These are phyloP conservation scores for Hypoxylon sp. DNA, from an alignment of 2,329 filamentous ascomycete genomes.

Conservation along the genomic window DNA sequence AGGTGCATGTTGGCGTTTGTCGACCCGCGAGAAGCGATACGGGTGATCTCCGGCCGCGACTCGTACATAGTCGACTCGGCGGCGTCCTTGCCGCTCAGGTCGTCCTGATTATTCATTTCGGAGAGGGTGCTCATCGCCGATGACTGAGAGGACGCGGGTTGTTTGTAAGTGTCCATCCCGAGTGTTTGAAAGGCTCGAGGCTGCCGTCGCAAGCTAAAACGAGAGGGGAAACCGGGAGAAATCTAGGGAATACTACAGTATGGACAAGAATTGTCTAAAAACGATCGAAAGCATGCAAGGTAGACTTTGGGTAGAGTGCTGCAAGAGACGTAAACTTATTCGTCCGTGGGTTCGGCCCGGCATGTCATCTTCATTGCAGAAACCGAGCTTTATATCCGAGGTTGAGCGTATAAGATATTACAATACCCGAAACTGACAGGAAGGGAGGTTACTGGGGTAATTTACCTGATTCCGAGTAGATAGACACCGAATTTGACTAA, in stretches of 20 bases:
- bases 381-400: too few species aligned
- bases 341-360: too few species aligned
- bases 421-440: too few species aligned
- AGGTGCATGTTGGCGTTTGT: conserved; percentile 33
- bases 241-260: neutral
- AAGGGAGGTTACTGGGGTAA: too few species aligned
- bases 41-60: conserved; percentile 33
- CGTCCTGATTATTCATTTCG: conserved; percentile 33
- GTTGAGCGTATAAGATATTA: too few species aligned
- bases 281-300: too few species aligned
- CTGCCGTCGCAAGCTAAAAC: neutral
- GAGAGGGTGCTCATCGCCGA: conserved; percentile 32
- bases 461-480: too few species aligned
- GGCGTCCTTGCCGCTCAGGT: conserved; percentile 13
- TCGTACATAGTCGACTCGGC: conserved; percentile 16
- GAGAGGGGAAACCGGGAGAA: neutral
- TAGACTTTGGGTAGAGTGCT: too few species aligned
- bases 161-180: neutral
- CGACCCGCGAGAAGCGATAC: conserved; percentile 40
- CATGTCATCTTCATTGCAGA: too few species aligned
- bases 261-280: too few species aligned
- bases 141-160: conserved; percentile 6
- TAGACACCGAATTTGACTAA: too few species aligned
- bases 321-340: too few species aligned
- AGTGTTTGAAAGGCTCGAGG: neutral